A percentile compares a stretch with the other conserved stretches of the same genome.
Conservation (phyloP, 345 rosid species). For the Triadica sebifera region DNA sequence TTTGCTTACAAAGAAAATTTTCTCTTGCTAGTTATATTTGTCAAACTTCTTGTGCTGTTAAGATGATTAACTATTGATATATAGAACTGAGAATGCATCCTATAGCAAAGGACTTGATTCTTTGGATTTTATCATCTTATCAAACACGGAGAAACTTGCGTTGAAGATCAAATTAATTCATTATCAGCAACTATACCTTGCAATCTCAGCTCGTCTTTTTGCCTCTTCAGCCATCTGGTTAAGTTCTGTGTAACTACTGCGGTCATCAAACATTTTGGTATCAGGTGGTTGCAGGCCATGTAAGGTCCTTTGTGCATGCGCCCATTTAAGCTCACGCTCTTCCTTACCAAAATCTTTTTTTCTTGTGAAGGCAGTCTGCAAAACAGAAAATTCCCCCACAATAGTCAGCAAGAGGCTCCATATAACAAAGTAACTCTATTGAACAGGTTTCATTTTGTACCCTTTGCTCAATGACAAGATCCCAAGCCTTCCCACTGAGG, state of each 20-base stretch:
- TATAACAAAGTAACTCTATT: no score
- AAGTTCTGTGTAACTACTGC: constrained; percentile 78
- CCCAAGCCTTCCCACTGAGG: constrained; percentile 98
- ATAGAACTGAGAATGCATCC: no score
- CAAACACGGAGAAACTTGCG: background rate
- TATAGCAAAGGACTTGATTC: no score
- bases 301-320: constrained; percentile 94
- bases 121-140: no score
- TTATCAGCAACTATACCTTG: constrained; percentile 46
- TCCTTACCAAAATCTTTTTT: constrained; percentile 96
- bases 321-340: constrained; percentile 98
- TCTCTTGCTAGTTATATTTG: no score
- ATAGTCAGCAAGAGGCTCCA: no score
- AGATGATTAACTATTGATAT: no score
- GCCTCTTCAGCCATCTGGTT: constrained; percentile 98
- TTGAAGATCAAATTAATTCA: background rate
- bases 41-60: no score
- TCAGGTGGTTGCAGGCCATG: constrained; percentile 95
- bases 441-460: constrained; percentile 30
- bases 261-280: constrained; percentile 85
- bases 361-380: constrained; percentile 93
- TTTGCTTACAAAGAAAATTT: no score
- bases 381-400: background rate
- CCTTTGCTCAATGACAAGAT: constrained; percentile 97
- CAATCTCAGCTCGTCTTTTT: constrained; percentile 95